Percentiles rank a stretch among this genome's conserved stretches.
phyloP scores from a whole-genome alignment of 371 early-diverging fungal species.

The Smittium culicis region DNA sequence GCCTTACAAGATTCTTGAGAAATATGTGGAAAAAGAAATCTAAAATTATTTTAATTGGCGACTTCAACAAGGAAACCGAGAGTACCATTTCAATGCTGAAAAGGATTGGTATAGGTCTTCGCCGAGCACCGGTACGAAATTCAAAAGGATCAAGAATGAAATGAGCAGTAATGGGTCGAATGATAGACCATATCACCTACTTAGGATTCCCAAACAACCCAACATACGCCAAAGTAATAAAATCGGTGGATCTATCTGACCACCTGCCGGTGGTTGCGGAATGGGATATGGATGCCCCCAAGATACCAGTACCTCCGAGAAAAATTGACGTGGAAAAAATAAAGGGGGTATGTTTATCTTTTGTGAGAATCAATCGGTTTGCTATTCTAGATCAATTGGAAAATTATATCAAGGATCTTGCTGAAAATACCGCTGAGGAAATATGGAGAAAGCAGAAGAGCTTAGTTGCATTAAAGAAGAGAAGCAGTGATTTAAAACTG shows the following conservation, averaged over 20 bases:
- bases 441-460: neutral
- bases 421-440: neutral
- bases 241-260: neutral
- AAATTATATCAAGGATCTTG: no score
- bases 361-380: neutral
- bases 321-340: neutral
- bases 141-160: neutral
- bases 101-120: no score
- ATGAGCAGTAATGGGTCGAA: neutral
- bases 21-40: no score
- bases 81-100: no score
- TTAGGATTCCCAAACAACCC: neutral
- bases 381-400: no score
- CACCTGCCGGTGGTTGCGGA: neutral
- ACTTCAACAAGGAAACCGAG: no score
- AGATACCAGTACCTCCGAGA: neutral
- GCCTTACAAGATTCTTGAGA: no score
- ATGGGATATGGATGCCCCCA: neutral
- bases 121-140: no score
- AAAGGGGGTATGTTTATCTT: neutral
- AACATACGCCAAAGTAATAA: neutral
- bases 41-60: no score
- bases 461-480: no score
- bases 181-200: neutral
- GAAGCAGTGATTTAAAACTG: neutral